Percentiles rank a stretch among this genome's conserved stretches.
phyloP scores from a whole-genome alignment of 139 green algal genomes.

The Ulvella scutata region DNA sequence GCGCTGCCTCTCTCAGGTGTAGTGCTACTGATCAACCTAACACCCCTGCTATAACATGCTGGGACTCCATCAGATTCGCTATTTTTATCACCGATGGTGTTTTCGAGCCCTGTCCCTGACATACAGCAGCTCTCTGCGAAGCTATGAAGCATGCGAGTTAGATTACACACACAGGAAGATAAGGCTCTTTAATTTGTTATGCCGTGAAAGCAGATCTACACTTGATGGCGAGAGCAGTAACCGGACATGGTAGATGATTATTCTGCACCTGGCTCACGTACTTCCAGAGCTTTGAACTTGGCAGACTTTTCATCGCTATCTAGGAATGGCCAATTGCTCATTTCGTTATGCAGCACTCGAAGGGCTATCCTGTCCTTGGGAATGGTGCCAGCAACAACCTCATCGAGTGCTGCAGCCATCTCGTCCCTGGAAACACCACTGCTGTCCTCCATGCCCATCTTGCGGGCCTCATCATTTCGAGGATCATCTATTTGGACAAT shows the following conservation, averaged over 20 bases:
- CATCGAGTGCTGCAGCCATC: slow-evolving; percentile 61
- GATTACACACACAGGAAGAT: too few species aligned
- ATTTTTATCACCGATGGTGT: too few species aligned
- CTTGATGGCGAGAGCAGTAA: too few species aligned
- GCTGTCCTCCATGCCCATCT: slow-evolving; percentile 16
- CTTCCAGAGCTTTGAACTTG: background rate
- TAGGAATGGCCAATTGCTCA: slow-evolving; percentile 51
- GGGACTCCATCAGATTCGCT: too few species aligned
- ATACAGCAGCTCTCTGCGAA: too few species aligned
- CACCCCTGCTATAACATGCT: too few species aligned
- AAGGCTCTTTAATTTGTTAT: too few species aligned
- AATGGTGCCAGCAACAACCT: slow-evolving; percentile 57
- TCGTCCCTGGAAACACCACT: slow-evolving; percentile 64
- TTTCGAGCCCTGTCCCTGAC: too few species aligned
- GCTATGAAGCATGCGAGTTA: too few species aligned
- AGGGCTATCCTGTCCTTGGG: slow-evolving; percentile 74
- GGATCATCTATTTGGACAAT: slow-evolving; percentile 74
- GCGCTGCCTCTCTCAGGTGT: too few species aligned
- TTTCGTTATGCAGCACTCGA: slow-evolving; percentile 58
- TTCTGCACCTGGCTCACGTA: background rate
- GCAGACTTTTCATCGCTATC: slow-evolving; percentile 5
- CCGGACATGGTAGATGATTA: background rate
- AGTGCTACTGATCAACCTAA: too few species aligned
- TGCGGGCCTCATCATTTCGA: slow-evolving; percentile 20
- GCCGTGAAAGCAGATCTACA: too few species aligned